Evolutionary conservation across 2,329 filamentous ascomycete genomes (phyloP).

Genomic region (Talaromyces rugulosus): DNA sequence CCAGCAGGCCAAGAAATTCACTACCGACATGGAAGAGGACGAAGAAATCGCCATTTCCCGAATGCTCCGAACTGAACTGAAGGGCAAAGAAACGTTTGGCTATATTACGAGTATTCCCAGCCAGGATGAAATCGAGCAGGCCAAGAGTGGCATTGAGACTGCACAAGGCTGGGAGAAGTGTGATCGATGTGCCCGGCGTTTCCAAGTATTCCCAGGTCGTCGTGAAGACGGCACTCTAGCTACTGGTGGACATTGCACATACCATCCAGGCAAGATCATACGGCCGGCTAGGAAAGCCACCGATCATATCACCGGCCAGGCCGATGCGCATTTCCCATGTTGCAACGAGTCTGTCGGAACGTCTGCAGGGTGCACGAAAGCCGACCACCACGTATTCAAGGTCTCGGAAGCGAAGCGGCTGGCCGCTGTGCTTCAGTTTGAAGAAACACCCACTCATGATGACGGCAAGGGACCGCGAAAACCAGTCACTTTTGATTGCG

Average conservation of each 20-base stretch:
- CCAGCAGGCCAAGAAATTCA: slow-evolving; percentile 50
- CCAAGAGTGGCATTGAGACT: slow-evolving; percentile 60
- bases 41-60: slow-evolving; percentile 66
- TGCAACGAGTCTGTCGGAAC: slow-evolving; percentile 73
- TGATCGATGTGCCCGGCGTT: slow-evolving; percentile 78
- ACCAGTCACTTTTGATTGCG: slow-evolving; percentile 83
- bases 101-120: slow-evolving; percentile 70
- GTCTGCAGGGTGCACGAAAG: slow-evolving; percentile 67
- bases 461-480: slow-evolving; percentile 21
- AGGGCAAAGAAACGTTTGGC: slow-evolving; percentile 61
- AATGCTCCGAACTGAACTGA: slow-evolving; percentile 61
- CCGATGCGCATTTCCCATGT: slow-evolving; percentile 66
- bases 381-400: slow-evolving; percentile 81
- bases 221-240: slow-evolving; percentile 71
- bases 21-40: slow-evolving; percentile 63
- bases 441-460: slow-evolving; percentile 59
- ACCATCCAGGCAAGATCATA: slow-evolving; percentile 73
- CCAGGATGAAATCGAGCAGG: slow-evolving; percentile 61
- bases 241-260: slow-evolving; percentile 70
- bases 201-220: slow-evolving; percentile 87
- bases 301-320: slow-evolving; percentile 53
- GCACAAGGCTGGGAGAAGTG: slow-evolving; percentile 80
- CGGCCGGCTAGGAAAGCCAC: slow-evolving; percentile 52
- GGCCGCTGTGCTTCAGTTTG: slow-evolving; percentile 74
- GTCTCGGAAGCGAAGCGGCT: slow-evolving; percentile 70